Conservation (phyloP, 2,329 filamentous ascomycete species). For the Dactylonectria macrodidyma region DNA sequence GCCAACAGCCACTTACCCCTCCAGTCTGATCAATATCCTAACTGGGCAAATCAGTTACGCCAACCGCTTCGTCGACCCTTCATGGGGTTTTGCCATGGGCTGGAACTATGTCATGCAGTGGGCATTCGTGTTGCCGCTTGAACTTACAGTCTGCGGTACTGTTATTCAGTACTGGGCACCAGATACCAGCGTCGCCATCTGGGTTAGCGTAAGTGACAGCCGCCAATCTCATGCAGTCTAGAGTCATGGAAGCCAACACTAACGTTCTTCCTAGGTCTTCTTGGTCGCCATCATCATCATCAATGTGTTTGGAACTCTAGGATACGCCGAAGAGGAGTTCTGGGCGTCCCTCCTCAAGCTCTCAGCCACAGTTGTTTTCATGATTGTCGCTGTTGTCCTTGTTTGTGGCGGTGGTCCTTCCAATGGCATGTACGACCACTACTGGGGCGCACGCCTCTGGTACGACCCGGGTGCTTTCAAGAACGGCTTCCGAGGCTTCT, state of each 20-base stretch:
- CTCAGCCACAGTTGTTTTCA: conserved; percentile 72
- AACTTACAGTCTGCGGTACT: conserved; percentile 65
- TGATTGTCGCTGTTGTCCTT: conserved; percentile 73
- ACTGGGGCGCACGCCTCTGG: conserved; percentile 67
- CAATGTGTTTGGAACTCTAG: conserved; percentile 70
- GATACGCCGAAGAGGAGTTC: conserved; percentile 74
- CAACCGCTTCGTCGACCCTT: conserved; percentile 70
- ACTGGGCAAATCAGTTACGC: conserved; percentile 56
- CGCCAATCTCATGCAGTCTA: accelerated
- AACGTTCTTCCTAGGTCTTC: conserved; percentile 58
- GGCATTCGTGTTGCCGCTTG: conserved; percentile 63
- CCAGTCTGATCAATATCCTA: not conserved
- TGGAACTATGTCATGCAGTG: conserved; percentile 65
- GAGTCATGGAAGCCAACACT: not conserved
- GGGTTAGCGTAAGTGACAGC: conserved; percentile 60
- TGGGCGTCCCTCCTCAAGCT: conserved; percentile 71
- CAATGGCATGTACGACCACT: conserved; percentile 59
- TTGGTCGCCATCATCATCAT: conserved; percentile 65
- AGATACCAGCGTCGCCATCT: conserved; percentile 63
- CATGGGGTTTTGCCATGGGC: conserved; percentile 61
- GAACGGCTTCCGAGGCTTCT: conserved; percentile 83
- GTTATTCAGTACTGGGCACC: conserved; percentile 65
- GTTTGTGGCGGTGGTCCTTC: conserved; percentile 73
- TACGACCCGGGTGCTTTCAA: conserved; percentile 71
- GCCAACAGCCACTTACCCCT: not conserved